phyloP scores from a whole-genome alignment of 2,329 filamentous ascomycete genomes.

The Xylariaceae sp. region DNA sequence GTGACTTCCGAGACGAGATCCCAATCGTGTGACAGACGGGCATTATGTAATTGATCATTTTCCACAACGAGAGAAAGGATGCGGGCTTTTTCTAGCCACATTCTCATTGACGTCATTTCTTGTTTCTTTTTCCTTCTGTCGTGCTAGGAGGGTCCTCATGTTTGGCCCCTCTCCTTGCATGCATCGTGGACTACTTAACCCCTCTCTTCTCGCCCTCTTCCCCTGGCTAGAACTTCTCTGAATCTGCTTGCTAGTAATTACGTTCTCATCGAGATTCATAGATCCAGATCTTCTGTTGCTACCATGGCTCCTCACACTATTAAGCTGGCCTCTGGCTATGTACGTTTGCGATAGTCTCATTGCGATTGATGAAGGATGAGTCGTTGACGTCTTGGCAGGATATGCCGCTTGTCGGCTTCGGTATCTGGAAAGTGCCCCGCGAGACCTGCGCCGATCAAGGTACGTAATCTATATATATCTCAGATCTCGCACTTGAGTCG shows the following conservation, averaged over 20 bases:
- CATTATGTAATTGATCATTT: too few species aligned
- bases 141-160: not conserved
- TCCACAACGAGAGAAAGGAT: too few species aligned
- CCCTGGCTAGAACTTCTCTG: too few species aligned
- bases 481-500: slow-evolving; percentile 38
- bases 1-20: too few species aligned
- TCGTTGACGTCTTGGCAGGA: slow-evolving; percentile 26
- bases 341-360: slow-evolving; percentile 17
- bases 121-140: not conserved
- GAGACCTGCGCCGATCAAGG: slow-evolving; percentile 34
- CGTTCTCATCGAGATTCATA: too few species aligned
- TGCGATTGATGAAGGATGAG: too few species aligned
- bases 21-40: too few species aligned
- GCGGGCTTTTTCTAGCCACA: too few species aligned
- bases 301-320: slow-evolving; percentile 25
- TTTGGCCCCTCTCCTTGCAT: not conserved
- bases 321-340: slow-evolving; percentile 36
- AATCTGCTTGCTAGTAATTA: too few species aligned
- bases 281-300: not conserved
- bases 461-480: slow-evolving; percentile 41
- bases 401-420: slow-evolving; percentile 39
- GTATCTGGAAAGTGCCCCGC: slow-evolving; percentile 38
- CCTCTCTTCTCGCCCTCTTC: too few species aligned
- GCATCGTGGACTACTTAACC: too few species aligned
- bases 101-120: too few species aligned